Base-by-base conservation (phyloP, 345 rosid genomes). In the Eucalyptus camaldulensis region DNA sequence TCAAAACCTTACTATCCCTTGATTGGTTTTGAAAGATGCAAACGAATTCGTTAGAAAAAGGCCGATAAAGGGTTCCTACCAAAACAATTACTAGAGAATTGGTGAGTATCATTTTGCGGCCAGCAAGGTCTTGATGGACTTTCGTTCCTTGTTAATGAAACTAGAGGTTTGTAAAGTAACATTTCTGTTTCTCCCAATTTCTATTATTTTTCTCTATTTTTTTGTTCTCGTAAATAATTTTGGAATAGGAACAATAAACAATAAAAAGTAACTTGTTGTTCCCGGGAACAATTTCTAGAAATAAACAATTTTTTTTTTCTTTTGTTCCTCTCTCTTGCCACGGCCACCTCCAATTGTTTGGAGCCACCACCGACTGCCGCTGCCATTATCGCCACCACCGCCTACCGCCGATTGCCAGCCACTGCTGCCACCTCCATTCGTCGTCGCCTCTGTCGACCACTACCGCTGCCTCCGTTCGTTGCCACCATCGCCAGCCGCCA, bases 401-500 rank as follows among this genome's bases (percentile, higher is more conserved):
- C 12, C 4, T 10, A 45, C 12, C 1, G 11, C 13, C 0, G 7
- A 4, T 0, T 0, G 4, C 43, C 43, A 43, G 7, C 7, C 5
- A 1, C 43, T 2, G 43, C 43, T 6, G 43, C 43, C 43, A 43
- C 49, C 49, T 47, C 49, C 49, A 4, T 47, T 1, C 2, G 13
- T 47, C 13, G 5, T 0, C 13, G 11, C 5, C 5, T 1, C 45
- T 7, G 9, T 44, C 9, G 43, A 43, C 43, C 43, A 43, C 43
- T 43, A 43, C 6, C 6, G 43, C 13, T 0, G 1, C 0, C 1
- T 1, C 49, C 49, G 4, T 47, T 0, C 0, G 5, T 47, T 5
- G 2, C 5, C 49, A 3, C 1, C 0, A 13, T 4, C 2, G 5
- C 9, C 3, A 8, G 8, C 45, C 45, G 7, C 6, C 2, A 7